Percentiles rank a stretch among this genome's conserved stretches.
phyloP scores from a whole-genome alignment of 257 asterid species.

The Rehmannia glutinosa region DNA sequence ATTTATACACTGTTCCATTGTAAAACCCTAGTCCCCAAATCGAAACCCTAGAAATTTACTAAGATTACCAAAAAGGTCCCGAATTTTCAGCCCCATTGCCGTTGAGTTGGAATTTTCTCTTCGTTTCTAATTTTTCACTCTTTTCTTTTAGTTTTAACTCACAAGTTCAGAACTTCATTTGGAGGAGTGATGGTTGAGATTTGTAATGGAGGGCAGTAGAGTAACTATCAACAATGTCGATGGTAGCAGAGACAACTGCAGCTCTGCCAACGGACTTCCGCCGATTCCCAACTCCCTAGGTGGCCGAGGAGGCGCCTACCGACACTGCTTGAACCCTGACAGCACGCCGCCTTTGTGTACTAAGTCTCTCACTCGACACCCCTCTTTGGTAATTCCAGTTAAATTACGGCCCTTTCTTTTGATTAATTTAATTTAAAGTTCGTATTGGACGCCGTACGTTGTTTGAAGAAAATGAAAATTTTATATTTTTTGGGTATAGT shows the following conservation, averaged over 20 bases:
- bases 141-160: not conserved
- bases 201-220: slow-evolving; percentile 81
- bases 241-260: slow-evolving; percentile 35
- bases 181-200: slow-evolving; percentile 59
- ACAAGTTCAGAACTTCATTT: slow-evolving; percentile 2
- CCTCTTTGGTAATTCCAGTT: slow-evolving; percentile 52
- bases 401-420: not conserved
- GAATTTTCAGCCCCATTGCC: slow-evolving; percentile 10
- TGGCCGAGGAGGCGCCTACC: slow-evolving; percentile 36
- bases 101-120: not conserved
- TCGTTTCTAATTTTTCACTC: not conserved
- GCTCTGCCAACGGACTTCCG: slow-evolving; percentile 66
- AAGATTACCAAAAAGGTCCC: not conserved
- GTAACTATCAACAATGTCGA: slow-evolving; percentile 36
- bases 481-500: not conserved
- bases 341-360: slow-evolving; percentile 32
- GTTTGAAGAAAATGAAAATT: not conserved
- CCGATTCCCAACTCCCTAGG: slow-evolving; percentile 56
- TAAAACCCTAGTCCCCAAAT: slow-evolving; percentile 49
- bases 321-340: slow-evolving; percentile 38
- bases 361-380: slow-evolving; percentile 58
- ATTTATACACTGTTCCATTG: slow-evolving; percentile 3
- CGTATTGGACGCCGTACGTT: not conserved
- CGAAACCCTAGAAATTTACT: not conserved
- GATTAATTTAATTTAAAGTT: not conserved